phyloP scores from a whole-genome alignment of 306 rosid species.

The Quercus bicolor region DNA sequence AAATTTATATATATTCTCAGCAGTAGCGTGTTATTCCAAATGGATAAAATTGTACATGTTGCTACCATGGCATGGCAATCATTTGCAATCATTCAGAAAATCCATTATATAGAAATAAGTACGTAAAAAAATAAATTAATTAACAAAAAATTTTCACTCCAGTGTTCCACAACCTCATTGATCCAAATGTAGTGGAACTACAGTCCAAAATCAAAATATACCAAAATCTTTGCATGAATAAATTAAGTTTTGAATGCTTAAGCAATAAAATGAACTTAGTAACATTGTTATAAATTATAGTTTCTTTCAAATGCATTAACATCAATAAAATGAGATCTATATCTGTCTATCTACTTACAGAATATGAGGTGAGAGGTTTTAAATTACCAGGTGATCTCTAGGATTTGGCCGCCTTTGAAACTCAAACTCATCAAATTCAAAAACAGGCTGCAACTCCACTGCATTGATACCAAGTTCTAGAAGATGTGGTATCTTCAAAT shows the following conservation, averaged over 20 bases:
- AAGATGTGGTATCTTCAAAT: conserved; percentile 86
- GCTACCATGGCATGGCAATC: background rate
- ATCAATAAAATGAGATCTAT: background rate
- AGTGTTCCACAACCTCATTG: background rate
- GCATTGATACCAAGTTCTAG: conserved; percentile 94
- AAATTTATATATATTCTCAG: background rate
- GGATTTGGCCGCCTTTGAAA: conserved; percentile 82
- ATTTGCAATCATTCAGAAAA: background rate
- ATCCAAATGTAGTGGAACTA: background rate
- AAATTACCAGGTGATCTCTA: conserved; percentile 92
- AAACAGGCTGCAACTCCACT: conserved; percentile 80
- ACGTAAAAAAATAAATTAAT: background rate
- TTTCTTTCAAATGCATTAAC: background rate
- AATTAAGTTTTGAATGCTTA: background rate
- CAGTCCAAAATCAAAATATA: background rate
- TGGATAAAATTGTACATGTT: background rate
- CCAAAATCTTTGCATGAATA: background rate
- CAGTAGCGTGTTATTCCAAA: background rate
- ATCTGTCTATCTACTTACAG: background rate
- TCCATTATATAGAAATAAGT: background rate
- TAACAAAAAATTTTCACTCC: no score
- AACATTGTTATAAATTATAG: background rate
- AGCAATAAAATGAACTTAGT: background rate
- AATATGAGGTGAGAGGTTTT: conserved; percentile 6
- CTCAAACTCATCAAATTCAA: conserved; percentile 94